These are phyloP conservation scores for Clitopilus hobsonii DNA, from an alignment of 768 basidiomycete species.

Conservation along the genomic window DNA sequence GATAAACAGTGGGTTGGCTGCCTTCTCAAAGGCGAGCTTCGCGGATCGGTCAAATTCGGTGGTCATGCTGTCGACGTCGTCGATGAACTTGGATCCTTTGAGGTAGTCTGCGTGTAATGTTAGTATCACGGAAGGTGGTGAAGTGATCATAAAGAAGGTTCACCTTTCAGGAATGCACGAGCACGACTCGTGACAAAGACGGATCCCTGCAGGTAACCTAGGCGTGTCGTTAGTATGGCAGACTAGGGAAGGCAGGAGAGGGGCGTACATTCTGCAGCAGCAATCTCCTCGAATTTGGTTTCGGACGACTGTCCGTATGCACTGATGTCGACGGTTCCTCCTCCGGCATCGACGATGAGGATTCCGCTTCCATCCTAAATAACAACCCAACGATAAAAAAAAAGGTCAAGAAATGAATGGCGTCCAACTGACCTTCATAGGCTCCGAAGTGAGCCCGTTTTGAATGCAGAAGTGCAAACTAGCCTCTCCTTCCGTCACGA, in stretches of 20 bases:
- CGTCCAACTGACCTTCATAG: slow-evolving; percentile 16
- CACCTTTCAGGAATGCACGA: slow-evolving; percentile 25
- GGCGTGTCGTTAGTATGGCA: neutral
- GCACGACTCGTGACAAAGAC: slow-evolving; percentile 35
- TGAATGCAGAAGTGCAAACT: slow-evolving; percentile 46
- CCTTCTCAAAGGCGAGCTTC: slow-evolving; percentile 32
- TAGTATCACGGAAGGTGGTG: too few relatives aligned
- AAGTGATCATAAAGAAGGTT: too few relatives aligned
- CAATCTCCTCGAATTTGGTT: slow-evolving; percentile 32
- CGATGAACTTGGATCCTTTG: slow-evolving; percentile 26
- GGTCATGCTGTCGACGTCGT: slow-evolving; percentile 31
- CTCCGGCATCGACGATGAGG: slow-evolving; percentile 44
- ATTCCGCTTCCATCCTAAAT: slow-evolving; percentile 25
- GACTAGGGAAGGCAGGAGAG: neutral
- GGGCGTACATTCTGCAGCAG: slow-evolving; percentile 26
- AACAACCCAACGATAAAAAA: too few relatives aligned
- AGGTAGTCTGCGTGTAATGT: slow-evolving; percentile 33
- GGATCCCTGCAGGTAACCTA: slow-evolving; percentile 36
- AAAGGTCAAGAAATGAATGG: neutral
- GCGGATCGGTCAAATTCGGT: slow-evolving; percentile 34
- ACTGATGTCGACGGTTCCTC: slow-evolving; percentile 45
- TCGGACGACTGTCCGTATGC: slow-evolving; percentile 32
- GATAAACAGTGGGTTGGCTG: slow-evolving; percentile 31
- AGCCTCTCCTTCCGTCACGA: slow-evolving; percentile 57
- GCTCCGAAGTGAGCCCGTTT: slow-evolving; percentile 31